Base-by-base conservation (phyloP, 345 rosid species). In the Eucalyptus cladocalyx region DNA sequence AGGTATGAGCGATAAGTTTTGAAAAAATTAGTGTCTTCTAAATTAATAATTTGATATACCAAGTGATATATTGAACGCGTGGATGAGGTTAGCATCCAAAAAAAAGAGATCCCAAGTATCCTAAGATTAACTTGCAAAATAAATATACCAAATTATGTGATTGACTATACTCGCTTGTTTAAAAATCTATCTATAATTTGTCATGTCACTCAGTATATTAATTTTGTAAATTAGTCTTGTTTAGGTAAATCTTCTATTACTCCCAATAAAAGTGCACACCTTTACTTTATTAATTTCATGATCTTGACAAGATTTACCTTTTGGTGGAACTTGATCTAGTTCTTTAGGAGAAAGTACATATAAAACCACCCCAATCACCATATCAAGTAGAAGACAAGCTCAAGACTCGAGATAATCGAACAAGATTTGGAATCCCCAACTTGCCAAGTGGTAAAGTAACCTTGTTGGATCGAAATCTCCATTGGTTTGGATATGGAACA, bases 131-230 rank as follows among this genome's bases (percentile, higher is more conserved):
- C 2, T 37, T 72, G 28, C 45, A 72, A 69, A 69, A 37, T 19
- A 72, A 9, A 37, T 72, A 21, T 37, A 72, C 1, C 7, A 10
- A 37, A 72, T 72, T 42, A 72, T 37, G 15, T 37, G 28, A 72
- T n/a, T n/a, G n/a, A n/a, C n/a, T n/a, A n/a, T 13, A 37, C 7
- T 23, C 0, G 0, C 28, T 69, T 40, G 6, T 72, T 72, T 72
- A 72, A 34, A 34, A 37, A 11, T 37, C 12, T 7, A 21, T 11
- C 2, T 72, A 1, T 72, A 21, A 1, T 72, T 5, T 19, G 28
- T 72, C 47, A 21, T 37, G 3, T 37, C 3, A 37, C 45, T 37
- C 1, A 5, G 7, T 34, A 0, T 34, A 72, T 11, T 1, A 19
- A 34, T 32, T 69, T 69, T 37, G 45, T 72, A 37, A 72, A 72